Evolutionary conservation across 148 eudicot species (phyloP), one percentile per base, ranked within the genome.

Genomic region (Gaultheria prostrata): DNA sequence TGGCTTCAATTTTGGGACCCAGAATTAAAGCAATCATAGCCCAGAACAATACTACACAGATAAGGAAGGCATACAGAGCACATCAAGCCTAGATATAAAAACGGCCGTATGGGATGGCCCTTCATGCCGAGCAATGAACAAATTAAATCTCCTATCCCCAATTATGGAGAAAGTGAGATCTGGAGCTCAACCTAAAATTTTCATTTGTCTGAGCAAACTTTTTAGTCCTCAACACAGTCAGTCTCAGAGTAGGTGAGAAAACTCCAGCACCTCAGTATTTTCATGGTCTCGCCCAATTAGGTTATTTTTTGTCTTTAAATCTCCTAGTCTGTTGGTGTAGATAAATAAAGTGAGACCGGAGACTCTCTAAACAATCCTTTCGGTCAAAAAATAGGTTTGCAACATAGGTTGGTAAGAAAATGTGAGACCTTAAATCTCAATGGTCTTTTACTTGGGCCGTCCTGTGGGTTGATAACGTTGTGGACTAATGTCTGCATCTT

Each of bases 1-100:
- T 69, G 33, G 73, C 73, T 33, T 33, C 76, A 71, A 33, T 35
- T 69, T 71, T 5, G 76, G 76, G 46, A 33, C 76, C 46, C 76
- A 33, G 13, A 33, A 59, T 59, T n/a, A 59, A 70, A 71, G 46
- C n/a, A 71, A 14, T n/a, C 33, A 15, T 71, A 33, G 20, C 33
- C 76, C 76, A 32, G 43, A 71, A 71, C 74, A 71, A 70, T 8
- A 33, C 43, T 14, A 33, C 8, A 71, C 32, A 26, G 15, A 65
- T 24, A 26, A 26, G 26, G 33, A 65, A 65, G 33, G 32, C 0
- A 65, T 0, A 5, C 71, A 65, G 2, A 65, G 15, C 33, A 12
- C 71, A 65, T 65, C 13, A 24, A 65, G 15, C 32, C 71, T 65
- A 65, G 13, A 65, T 65, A 65, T 65, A 13, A n/a, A 11, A 1